Evolutionary conservation across 331 rosid genomes (phyloP), one percentile per base, ranked within the genome.

Genomic region (Spiraea crenata): DNA sequence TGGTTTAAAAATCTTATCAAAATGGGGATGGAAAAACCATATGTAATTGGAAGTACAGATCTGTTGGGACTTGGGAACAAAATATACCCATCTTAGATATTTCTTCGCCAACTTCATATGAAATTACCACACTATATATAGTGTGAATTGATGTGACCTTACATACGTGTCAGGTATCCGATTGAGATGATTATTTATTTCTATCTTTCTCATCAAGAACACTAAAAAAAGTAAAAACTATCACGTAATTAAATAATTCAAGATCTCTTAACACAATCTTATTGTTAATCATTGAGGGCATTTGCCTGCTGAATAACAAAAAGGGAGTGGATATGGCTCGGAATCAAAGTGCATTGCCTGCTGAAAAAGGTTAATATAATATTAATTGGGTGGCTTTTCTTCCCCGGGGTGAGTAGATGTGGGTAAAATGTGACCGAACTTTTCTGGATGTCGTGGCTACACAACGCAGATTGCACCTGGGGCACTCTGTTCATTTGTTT

Each of bases 401-500:
- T 69, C 25, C 47, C 45, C 63, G 31, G 31, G 31, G 31, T 20
- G 31, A 64, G 16, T 59, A 40, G 55, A 3, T 51, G 42, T 63
- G 40, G 56, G 7, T 40, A 6, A 38, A 55, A 46, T 47, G 56
- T 9, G 1, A 20, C 38, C 34, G 35, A 31, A 10, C 2, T 66
- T 25, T n/a, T 63, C 3, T 48, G 60, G 55, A 58, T 31, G 3
- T 41, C 69, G 37, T 39, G 39, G 62, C 20, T 11, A 34, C 17
- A 37, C 19, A 13, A 66, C 6, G 20, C 19, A 5, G 6, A 14
- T 16, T 25, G 13, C 48, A 14, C 47, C 35, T 54, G 38, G 16
- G 25, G 55, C 64, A 69, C 7, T 4, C 57, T 73, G 62, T 79
- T 74, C 57, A 10, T 70, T 65, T 47, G 71, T 78, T 73, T 19